Conservation (phyloP, 192 early-diverging fungal species). For the Gonapodya sp. region DNA sequence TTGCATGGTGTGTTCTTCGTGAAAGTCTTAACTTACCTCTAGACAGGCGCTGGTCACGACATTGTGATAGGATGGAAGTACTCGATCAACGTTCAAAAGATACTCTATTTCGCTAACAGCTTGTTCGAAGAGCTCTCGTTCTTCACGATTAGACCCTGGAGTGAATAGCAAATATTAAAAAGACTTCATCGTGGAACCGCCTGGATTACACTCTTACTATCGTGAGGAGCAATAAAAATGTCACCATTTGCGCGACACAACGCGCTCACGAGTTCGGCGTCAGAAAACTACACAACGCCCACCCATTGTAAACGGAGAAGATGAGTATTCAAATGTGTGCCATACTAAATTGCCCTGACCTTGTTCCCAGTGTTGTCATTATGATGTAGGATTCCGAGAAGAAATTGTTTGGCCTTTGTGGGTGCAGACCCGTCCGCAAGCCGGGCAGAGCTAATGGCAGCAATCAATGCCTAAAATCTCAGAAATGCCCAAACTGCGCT, state of each 20-base stretch:
- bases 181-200: no score
- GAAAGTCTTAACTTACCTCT: constrained; percentile 36
- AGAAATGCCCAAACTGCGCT: not conserved
- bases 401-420: constrained; percentile 43
- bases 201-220: no score
- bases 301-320: not conserved
- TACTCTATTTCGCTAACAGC: constrained; percentile 66
- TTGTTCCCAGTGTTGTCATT: constrained; percentile 90
- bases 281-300: not conserved
- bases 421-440: constrained; percentile 54
- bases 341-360: constrained; percentile 21
- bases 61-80: constrained; percentile 82
- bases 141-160: constrained; percentile 17
- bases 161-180: no score
- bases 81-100: constrained; percentile 62
- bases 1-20: no score
- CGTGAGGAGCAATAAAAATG: not conserved
- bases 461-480: constrained; percentile 18
- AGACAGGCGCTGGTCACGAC: constrained; percentile 70
- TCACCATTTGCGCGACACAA: not conserved
- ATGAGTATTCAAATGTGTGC: not conserved
- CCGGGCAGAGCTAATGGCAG: constrained; percentile 62
- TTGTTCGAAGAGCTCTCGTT: constrained; percentile 37
- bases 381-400: constrained; percentile 71
- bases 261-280: not conserved